Base-by-base conservation (phyloP, 352 stramenopile genomes). In the Phytophthora foliorum region DNA sequence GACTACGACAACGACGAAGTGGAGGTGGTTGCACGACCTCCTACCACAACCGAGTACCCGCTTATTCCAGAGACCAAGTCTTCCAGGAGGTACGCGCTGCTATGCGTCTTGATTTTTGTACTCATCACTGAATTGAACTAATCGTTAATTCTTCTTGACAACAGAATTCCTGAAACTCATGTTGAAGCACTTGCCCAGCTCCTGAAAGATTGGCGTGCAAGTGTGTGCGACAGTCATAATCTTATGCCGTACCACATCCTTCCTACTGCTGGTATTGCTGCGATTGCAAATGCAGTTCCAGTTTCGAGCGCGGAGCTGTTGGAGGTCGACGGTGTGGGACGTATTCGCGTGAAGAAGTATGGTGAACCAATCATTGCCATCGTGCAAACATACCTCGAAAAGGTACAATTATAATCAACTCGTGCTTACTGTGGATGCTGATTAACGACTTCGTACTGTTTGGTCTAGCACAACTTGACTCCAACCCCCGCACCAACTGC, bases 201-300 rank as follows among this genome's bases (percentile, higher is more conserved):
- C 19, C 73, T 96, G 13, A 94, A 95, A 67, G 89, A 96, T 65
- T 96, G 89, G 89, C 86, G 89, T 50, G 89, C 87, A 22, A 93
- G 78, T 48, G 87, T 95, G 13, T 96, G 89, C 57, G 89, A 96
- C 69, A 93, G 81, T 54, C 88, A 89, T 34, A 93, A 93, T 54
- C 71, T 91, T 34, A 96, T 96, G 89, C 89, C 89, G 52, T 96
- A 96, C 51, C 89, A 96, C 32, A 96, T 96, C 52, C 69, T 96
- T 24, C 82, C 89, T 2, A 96, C 87, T 10, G 73, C 77, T 8
- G 89, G 89, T 41, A 96, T 96, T 51, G 87, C 81, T 17, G 73
- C 86, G 3, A 96, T 96, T 55, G 88, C 87, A 29, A 92, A 93
- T 60, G 82, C 84, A 10, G 86, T 92, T 11, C 89, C 89, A 9